phyloP scores from a whole-genome alignment of 2,329 filamentous ascomycete species.

The Fusarium verticillioides region DNA sequence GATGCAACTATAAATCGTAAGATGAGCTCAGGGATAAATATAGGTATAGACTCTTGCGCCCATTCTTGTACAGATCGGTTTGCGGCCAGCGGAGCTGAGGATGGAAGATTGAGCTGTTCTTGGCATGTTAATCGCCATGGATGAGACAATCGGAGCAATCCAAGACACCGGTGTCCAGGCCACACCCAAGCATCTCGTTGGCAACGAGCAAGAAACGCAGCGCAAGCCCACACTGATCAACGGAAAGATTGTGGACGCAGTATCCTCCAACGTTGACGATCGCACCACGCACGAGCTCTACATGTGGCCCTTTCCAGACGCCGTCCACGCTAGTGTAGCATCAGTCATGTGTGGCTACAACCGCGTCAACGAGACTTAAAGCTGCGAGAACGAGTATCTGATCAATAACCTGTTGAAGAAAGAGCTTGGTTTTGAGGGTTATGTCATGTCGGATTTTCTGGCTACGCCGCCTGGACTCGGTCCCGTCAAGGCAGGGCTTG shows the following conservation, averaged over 20 bases:
- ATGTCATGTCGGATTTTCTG: conserved; percentile 74
- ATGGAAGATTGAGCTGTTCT: neutral
- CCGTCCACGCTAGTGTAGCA: conserved; percentile 46
- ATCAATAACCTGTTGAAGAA: conserved; percentile 76
- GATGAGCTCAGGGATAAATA: neutral
- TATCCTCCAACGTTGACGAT: conserved; percentile 64
- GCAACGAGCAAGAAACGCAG: conserved; percentile 51
- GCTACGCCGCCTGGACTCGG: conserved; percentile 74
- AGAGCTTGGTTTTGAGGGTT: conserved; percentile 71
- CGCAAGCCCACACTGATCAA: conserved; percentile 44
- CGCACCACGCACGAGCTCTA: conserved; percentile 66
- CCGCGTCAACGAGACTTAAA: conserved; percentile 82
- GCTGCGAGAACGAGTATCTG: conserved; percentile 81
- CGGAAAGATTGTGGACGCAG: conserved; percentile 41
- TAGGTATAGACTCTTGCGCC: neutral
- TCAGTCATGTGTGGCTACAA: conserved; percentile 76
- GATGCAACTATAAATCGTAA: neutral
- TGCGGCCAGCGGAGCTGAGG: neutral
- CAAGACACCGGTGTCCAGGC: conserved; percentile 53
- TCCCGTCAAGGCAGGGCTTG: conserved; percentile 72
- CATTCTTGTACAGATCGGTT: neutral
- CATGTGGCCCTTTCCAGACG: conserved; percentile 51
- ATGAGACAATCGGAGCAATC: conserved; percentile 47
- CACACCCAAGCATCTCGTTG: conserved; percentile 53
- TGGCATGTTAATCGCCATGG: conserved; percentile 50